Base-by-base conservation (phyloP, 352 stramenopile genomes). In the Pythium vanterpoolii region DNA sequence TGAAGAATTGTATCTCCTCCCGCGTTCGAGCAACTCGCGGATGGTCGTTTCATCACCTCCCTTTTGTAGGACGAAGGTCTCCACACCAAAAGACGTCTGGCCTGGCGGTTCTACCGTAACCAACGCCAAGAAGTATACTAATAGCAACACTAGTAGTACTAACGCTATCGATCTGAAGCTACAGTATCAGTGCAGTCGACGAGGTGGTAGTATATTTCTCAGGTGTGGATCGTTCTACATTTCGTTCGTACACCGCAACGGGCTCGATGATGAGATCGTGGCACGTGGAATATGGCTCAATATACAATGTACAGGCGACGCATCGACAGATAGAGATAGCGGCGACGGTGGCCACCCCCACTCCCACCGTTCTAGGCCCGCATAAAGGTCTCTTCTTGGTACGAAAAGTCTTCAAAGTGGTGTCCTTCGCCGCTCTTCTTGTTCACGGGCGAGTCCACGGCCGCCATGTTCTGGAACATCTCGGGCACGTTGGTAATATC, bases 401-500 rank as follows among this genome's bases (percentile, higher is more conserved):
- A 95, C 56, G 83, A 91, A 63, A 95, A 95, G 72, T 95, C 85
- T 54, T 95, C 86, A 65, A 95, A 95, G 69, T 95, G 86, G 44
- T 93, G 80, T 6, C 82, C 81, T 34, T 92, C 82, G 40, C 83
- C 80, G 46, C 79, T 88, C 65, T 94, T 92, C 53, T 90, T 92
- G 78, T 87, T 90, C 28, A 94, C 83, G 27, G 86, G 86, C 42
- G 86, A 95, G 66, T 95, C 86, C 28, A 95, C 77, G 0, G 86
- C 84, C 13, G 81, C 84, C 86, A 95, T 95, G 51, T 90, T 91
- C 69, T 94, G 86, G 68, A 95, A 95, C 83, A 94, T 93, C 57
- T 93, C 81, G 1, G 86, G 86, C 34, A 94, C 85, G 59, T 95
- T 94, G n/a, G 84, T 90, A 40, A 94, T 87, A 48, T 95, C 86